A percentile compares a stretch with the other conserved stretches of the same genome.
phyloP scores from a whole-genome alignment of 176 grass and related monocot species.

The Aegilops speltoides region DNA sequence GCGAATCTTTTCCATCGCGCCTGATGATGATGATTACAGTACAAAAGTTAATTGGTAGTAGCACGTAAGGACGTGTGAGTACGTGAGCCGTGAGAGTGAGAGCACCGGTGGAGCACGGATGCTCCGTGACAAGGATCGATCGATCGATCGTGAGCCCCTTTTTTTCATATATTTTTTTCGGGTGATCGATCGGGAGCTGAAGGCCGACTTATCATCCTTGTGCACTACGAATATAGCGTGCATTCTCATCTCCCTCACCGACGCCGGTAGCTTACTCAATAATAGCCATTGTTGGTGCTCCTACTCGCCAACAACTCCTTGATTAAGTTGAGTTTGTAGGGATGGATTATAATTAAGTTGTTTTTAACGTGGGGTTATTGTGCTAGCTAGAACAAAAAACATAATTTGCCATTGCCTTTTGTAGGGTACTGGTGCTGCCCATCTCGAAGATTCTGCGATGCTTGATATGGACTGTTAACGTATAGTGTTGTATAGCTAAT shows the following conservation, averaged over 20 bases:
- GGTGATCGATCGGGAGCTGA: background rate
- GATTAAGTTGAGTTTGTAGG: too few relatives aligned
- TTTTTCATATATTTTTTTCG: too few relatives aligned
- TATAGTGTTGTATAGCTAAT: too few relatives aligned
- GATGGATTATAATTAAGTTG: too few relatives aligned
- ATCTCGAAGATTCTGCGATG: background rate
- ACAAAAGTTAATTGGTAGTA: background rate
- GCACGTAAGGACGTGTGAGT: background rate
- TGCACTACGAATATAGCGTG: too few relatives aligned
- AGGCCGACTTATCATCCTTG: constrained; percentile 1
- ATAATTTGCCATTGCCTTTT: background rate
- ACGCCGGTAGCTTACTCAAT: too few relatives aligned
- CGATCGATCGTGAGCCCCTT: background rate
- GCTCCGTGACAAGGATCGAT: background rate
- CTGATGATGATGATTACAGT: background rate
- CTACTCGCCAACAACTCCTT: background rate
- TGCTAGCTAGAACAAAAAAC: background rate
- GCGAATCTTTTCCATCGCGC: background rate
- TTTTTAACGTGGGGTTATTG: too few relatives aligned
- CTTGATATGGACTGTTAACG: too few relatives aligned
- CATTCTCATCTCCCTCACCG: background rate
- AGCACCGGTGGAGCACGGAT: background rate
- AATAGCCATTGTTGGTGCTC: background rate
- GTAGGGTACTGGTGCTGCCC: background rate
- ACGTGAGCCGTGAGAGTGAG: background rate